These are phyloP conservation scores for Gorgonomyces haynaldii DNA, from an alignment of 192 early-diverging fungal species.

Conservation along the genomic window DNA sequence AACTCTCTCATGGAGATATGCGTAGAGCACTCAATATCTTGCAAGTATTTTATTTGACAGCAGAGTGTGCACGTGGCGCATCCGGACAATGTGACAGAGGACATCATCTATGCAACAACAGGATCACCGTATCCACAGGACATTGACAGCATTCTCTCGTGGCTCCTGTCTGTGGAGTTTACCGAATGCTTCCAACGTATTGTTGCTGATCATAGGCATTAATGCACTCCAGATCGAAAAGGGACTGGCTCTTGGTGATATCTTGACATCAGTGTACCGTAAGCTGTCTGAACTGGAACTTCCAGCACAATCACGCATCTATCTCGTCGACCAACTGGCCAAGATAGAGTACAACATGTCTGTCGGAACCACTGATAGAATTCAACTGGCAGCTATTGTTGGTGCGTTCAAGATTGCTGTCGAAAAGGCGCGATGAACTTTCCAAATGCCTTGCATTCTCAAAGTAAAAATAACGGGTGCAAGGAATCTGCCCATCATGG, in stretches of 20 bases:
- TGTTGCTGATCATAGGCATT: conserved; percentile 44
- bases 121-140: conserved; percentile 82
- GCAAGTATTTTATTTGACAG: conserved; percentile 39
- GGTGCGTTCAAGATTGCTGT: conserved; percentile 72
- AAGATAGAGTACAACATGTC: conserved; percentile 87
- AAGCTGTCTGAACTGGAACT: conserved; percentile 61
- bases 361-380: conserved; percentile 69
- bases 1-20: conserved; percentile 92
- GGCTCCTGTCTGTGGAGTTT: conserved; percentile 81
- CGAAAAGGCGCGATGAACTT: too few species aligned
- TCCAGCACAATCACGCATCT: conserved; percentile 50
- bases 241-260: conserved; percentile 84
- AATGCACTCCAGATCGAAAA: conserved; percentile 62
- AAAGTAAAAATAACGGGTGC: conserved; percentile 61
- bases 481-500: conserved; percentile 73
- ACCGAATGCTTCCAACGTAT: conserved; percentile 43
- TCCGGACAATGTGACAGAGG: conserved; percentile 56
- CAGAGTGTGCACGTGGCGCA: conserved; percentile 79
- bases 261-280: conserved; percentile 67
- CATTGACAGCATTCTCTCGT: conserved; percentile 58
- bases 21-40: conserved; percentile 89
- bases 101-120: conserved; percentile 83
- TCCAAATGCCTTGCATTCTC: conserved; percentile 61
- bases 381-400: conserved; percentile 80
- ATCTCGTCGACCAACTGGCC: conserved; percentile 69